Conservation (phyloP, 768 basidiomycete genomes). For the Lentinus tigrinus region DNA sequence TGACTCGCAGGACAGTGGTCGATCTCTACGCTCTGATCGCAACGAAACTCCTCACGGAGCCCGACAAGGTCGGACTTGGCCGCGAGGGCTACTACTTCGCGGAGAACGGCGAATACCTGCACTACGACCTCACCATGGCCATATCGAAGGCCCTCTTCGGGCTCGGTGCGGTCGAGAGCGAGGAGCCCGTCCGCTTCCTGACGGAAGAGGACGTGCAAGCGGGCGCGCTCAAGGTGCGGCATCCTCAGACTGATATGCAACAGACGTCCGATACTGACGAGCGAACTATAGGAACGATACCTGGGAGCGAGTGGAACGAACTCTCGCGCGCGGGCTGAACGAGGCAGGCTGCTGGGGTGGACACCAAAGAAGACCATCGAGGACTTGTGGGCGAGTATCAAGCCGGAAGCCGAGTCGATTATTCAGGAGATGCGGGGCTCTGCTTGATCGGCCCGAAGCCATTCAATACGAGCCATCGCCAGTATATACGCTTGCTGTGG, state of each 20-base stretch:
- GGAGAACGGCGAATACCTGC: conserved; percentile 26
- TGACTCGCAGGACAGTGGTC: no score
- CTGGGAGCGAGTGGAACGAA: not conserved
- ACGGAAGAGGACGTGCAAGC: conserved; percentile 39
- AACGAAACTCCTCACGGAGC: conserved; percentile 30
- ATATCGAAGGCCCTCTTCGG: conserved; percentile 33
- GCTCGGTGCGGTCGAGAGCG: conserved; percentile 25
- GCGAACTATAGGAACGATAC: no score
- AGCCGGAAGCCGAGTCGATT: conserved; percentile 33
- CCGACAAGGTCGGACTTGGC: conserved; percentile 26
- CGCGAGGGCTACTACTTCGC: conserved; percentile 35
- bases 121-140: conserved; percentile 31
- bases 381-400: conserved; percentile 43
- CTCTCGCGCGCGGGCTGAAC: conserved; percentile 1
- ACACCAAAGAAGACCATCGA: conserved; percentile 37
- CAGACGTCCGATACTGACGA: no score
- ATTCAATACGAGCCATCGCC: no score
- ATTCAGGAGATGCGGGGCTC: not conserved
- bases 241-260: not conserved
- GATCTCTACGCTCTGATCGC: conserved; percentile 41
- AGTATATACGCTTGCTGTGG: no score
- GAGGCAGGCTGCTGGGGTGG: conserved; percentile 42
- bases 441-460: no score
- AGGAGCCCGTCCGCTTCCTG: conserved; percentile 41
- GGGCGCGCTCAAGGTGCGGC: not conserved